These are phyloP conservation scores for Aegilops speltoides DNA, from an alignment of 176 grass and related monocot species.

Conservation along the genomic window DNA sequence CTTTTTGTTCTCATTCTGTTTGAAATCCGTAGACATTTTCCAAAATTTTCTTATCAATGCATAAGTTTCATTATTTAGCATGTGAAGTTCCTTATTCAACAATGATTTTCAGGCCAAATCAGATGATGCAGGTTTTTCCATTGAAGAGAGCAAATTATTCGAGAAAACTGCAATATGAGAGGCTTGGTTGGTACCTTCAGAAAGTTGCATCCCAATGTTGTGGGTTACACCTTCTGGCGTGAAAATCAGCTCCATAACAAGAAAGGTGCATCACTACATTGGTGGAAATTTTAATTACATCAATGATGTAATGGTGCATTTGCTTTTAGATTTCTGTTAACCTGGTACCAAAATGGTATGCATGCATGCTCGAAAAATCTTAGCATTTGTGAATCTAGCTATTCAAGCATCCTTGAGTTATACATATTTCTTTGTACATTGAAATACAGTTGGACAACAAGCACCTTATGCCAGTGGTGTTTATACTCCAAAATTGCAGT, in stretches of 20 bases:
- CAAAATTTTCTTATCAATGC: no score
- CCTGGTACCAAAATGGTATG: not conserved
- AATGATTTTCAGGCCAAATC: slow-evolving; percentile 68
- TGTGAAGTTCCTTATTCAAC: not conserved
- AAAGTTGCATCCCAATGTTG: slow-evolving; percentile 69
- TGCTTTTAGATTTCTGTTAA: not conserved
- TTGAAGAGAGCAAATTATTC: slow-evolving; percentile 74
- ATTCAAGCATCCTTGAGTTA: not conserved
- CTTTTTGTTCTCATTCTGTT: slow-evolving; percentile 22
- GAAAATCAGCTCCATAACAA: slow-evolving; percentile 54
- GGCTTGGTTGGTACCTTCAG: slow-evolving; percentile 81
- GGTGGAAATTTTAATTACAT: not conserved
- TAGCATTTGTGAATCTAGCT: not conserved
- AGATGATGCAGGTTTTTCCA: slow-evolving; percentile 75
- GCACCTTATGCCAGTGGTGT: not conserved
- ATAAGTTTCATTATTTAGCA: not conserved
- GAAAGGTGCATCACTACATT: slow-evolving; percentile 23
- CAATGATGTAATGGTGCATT: not conserved
- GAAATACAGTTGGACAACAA: not conserved
- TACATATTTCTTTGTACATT: not conserved
- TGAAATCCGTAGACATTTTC: not conserved
- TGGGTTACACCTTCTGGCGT: slow-evolving; percentile 86
- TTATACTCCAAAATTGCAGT: not conserved
- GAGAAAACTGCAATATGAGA: slow-evolving; percentile 51
- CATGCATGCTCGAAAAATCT: not conserved